Conservation (phyloP, 306 rosid species). For the Senna siamea region DNA sequence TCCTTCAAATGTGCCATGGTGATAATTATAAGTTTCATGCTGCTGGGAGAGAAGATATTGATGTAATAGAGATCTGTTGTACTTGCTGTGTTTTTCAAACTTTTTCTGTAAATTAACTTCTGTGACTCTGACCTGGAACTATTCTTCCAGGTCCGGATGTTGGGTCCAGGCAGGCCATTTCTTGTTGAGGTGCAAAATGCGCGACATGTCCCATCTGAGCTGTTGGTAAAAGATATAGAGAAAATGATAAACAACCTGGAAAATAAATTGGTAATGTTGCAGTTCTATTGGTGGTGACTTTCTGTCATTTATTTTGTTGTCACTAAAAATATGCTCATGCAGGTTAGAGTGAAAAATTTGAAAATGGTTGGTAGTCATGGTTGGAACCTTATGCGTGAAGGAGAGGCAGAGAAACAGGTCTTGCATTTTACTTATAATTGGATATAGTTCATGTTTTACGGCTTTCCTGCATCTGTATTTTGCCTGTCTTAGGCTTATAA, state of each 20-base stretch:
- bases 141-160: constrained; percentile 81
- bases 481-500: constrained; percentile 7
- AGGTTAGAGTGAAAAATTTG: constrained; percentile 84
- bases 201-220: constrained; percentile 62
- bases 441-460: constrained; percentile 9
- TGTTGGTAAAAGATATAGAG: constrained; percentile 57
- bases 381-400: constrained; percentile 88
- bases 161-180: constrained; percentile 95
- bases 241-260: constrained; percentile 59
- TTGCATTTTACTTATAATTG: constrained; percentile 21
- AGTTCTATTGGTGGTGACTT: constrained; percentile 24
- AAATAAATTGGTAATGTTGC: constrained; percentile 69
- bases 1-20: constrained; percentile 72
- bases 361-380: constrained; percentile 74
- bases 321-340: constrained; percentile 38
- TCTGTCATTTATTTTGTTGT: constrained; percentile 31
- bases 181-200: constrained; percentile 87
- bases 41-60: constrained; percentile 97
- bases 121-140: constrained; percentile 38
- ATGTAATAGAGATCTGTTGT: constrained; percentile 56
- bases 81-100: constrained; percentile 23
- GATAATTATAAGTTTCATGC: constrained; percentile 92
- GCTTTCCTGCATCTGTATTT: constrained; percentile 13
- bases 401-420: constrained; percentile 98
- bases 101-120: constrained; percentile 22